Conservation (phyloP, 2,329 filamentous ascomycete species). For the Immersiporthe knoxdaviesiana region DNA sequence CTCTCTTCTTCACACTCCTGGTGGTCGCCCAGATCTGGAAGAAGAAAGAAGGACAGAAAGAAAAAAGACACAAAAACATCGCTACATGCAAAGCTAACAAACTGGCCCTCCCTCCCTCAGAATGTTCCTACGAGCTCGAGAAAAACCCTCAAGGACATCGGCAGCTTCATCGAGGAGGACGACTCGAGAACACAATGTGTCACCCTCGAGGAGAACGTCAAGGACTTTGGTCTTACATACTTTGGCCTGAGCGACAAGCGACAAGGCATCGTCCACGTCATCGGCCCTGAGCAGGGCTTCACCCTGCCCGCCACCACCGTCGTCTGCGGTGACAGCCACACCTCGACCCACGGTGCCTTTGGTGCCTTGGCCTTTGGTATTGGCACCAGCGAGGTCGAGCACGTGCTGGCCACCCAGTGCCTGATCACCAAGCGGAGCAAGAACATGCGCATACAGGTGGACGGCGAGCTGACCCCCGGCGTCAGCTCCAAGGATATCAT, state of each 20-base stretch:
- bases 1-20: not conserved
- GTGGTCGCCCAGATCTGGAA: too few relatives aligned
- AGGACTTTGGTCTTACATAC: conserved; percentile 94
- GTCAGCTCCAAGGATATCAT: conserved; percentile 97
- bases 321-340: conserved; percentile 97
- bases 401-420: conserved; percentile 95
- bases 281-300: conserved; percentile 97
- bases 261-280: conserved; percentile 98
- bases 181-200: conserved; percentile 93
- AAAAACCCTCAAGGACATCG: conserved; percentile 92
- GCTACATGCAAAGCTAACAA: conserved; percentile 3
- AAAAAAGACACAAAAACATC: too few relatives aligned
- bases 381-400: conserved; percentile 97
- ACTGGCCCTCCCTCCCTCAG: conserved; percentile 47
- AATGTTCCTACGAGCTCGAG: conserved; percentile 92
- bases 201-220: conserved; percentile 96
- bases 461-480: conserved; percentile 85
- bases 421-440: conserved; percentile 94
- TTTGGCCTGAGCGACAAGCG: conserved; percentile 96
- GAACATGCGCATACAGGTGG: conserved; percentile 97
- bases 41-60: too few relatives aligned
- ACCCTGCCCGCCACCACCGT: conserved; percentile 96
- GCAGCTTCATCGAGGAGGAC: conserved; percentile 90
- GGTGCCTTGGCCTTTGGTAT: conserved; percentile 95
- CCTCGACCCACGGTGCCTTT: conserved; percentile 96